Base-by-base conservation (phyloP, 768 basidiomycete genomes). In the Hydnomerulius pinastri region DNA sequence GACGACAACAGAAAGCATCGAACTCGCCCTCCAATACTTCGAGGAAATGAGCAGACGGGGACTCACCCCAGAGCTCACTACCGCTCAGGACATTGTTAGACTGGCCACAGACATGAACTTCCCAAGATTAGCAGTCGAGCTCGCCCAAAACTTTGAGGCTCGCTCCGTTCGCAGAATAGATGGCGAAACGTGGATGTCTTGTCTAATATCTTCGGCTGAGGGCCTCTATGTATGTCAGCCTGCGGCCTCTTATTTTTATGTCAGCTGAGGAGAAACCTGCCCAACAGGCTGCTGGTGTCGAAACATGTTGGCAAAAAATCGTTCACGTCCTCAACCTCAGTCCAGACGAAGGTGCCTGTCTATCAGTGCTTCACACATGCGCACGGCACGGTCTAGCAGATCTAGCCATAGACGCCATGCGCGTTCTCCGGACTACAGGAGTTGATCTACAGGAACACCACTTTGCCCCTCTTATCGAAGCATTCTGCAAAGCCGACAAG, bases 331-430 rank as follows among this genome's bases (percentile, higher is more conserved):
- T 81, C 18, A 71, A 74, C 43, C 59, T 87, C 37, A 70, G 73
- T 4, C 89, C 87, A 0, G 85, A 89, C 55, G 90, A 94, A 71
- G 91, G 92, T 0, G 66, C 86, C 23, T 85, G 86, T 56, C 57
- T 86, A 13, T 75, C 79, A 20, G 81, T 92, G 20, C 79, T 94
- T 32, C 76, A 87, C 55, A 82, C 86, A 1, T 88, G 88, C 13
- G 88, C 79, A 36, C 83, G 90, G 9, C 74, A 80, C 53, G 90
- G 88, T n/a, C 71, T 82, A 28, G 79, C 87, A 5, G 79, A 82
- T 39, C 75, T 94, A 1, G 90, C 86, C 20, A 72, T 79, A 12
- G 82, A 85, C 35, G 87, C 79, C 24, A 69, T 93, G 35, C 79
- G 76, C 1, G 69, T 77, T 6, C 71, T 95, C 32, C 75, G 79